Evolutionary conservation across 768 basidiomycete species (phyloP).

Genomic region (Pisolithus tinctorius): DNA sequence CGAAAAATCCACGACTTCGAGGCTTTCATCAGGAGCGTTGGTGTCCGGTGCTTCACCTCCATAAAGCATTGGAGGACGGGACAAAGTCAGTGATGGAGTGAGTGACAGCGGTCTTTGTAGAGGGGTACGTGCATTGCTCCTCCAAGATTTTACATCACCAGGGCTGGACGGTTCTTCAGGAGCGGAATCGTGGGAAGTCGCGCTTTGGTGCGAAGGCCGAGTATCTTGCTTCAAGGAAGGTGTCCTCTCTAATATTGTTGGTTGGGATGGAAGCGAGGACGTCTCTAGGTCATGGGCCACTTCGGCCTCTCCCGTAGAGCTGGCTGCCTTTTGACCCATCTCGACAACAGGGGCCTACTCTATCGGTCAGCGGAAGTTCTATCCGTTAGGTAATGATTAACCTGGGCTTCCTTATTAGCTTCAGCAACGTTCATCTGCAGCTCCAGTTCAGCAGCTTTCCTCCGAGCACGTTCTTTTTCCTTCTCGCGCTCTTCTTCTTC

Average conservation of each 20-base stretch:
- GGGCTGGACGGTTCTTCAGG: conserved; percentile 22
- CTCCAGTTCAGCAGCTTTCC: conserved; percentile 74
- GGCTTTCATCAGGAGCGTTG: conserved; percentile 46
- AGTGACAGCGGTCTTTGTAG: conserved; percentile 22
- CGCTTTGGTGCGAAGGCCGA: conserved; percentile 15
- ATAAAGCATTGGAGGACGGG: conserved; percentile 28
- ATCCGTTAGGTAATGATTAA: conserved; percentile 1
- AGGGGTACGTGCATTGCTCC: conserved; percentile 36
- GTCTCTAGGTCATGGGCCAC: conserved; percentile 4
- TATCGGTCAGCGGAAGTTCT: conserved; percentile 13
- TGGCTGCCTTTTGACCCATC: conserved; percentile 43
- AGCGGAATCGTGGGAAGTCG: background rate
- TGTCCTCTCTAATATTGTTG: conserved; percentile 22
- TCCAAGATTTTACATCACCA: conserved; percentile 57
- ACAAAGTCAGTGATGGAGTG: conserved; percentile 19
- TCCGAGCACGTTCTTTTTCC: conserved; percentile 71
- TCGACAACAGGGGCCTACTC: conserved; percentile 33
- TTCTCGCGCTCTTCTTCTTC: conserved; percentile 81
- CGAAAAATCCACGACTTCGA: conserved; percentile 77
- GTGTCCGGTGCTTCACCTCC: conserved; percentile 33
- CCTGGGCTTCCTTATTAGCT: conserved; percentile 13
- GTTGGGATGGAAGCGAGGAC: conserved; percentile 1
- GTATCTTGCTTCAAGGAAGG: conserved; percentile 28
- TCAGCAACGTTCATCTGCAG: conserved; percentile 46
- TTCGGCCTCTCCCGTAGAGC: conserved; percentile 14